Percentiles rank a stretch among this genome's conserved stretches.
These are phyloP conservation scores for Papiliotrema nemorosa DNA, from an alignment of 1,284 basidiomycete genomes.

Conservation along the genomic window DNA sequence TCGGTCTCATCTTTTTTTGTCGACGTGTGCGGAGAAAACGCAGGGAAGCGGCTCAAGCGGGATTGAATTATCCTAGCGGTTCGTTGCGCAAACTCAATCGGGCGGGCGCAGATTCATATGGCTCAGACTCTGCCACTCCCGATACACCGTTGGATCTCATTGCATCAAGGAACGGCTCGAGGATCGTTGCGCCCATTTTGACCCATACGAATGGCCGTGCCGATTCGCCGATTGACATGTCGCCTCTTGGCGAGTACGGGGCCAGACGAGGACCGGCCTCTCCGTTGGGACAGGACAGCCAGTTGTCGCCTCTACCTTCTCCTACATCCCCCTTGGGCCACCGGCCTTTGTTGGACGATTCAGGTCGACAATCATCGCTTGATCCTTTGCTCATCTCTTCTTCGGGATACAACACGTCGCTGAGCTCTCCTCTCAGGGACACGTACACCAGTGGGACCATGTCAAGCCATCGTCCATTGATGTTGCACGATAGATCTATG, in stretches of 20 bases:
- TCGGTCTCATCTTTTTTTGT: constrained; percentile 47
- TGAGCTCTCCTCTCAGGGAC: background rate
- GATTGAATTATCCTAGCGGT: constrained; percentile 4
- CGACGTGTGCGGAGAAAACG: constrained; percentile 27
- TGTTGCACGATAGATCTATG: constrained; percentile 20
- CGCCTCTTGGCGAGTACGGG: background rate
- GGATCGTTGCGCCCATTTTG: constrained; percentile 1
- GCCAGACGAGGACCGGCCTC: background rate
- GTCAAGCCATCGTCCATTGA: constrained; percentile 16
- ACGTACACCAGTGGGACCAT: constrained; percentile 3
- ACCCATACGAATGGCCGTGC: background rate
- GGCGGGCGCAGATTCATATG: background rate
- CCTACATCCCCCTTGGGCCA: background rate
- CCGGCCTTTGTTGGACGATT: background rate
- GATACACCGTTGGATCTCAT: constrained; percentile 25
- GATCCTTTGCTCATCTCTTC: background rate
- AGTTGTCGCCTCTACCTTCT: background rate
- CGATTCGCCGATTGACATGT: background rate
- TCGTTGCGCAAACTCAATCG: constrained; percentile 3
- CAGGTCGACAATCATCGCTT: background rate
- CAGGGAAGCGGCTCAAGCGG: constrained; percentile 11
- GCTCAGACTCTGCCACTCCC: background rate
- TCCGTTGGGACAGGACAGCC: background rate
- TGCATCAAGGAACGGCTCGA: constrained; percentile 1
- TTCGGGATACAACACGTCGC: background rate